Evolutionary conservation across 2,329 filamentous ascomycete genomes (phyloP).

Genomic region (Penicillium sp.): DNA sequence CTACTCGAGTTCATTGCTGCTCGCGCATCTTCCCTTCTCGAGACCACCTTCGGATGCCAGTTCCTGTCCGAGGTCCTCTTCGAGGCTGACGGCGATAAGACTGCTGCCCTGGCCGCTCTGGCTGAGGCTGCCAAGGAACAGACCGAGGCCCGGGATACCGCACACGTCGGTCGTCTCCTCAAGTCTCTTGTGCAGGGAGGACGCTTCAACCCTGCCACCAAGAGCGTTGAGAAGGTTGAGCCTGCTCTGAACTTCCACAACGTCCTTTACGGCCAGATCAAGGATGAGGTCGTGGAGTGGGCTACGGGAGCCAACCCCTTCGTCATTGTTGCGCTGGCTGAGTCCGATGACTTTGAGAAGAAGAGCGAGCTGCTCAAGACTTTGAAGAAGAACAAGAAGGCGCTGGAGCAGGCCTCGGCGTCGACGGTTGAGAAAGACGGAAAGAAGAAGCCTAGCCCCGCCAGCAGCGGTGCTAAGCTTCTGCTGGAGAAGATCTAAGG

Average conservation of each 20-base stretch:
- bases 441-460: slow-evolving; percentile 39
- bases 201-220: slow-evolving; percentile 74
- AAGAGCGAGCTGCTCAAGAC: slow-evolving; percentile 67
- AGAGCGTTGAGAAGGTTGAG: slow-evolving; percentile 69
- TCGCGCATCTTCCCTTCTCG: slow-evolving; percentile 67
- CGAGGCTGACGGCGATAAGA: slow-evolving; percentile 73
- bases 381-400: slow-evolving; percentile 72
- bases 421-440: slow-evolving; percentile 49
- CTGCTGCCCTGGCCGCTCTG: slow-evolving; percentile 69
- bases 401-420: slow-evolving; percentile 62
- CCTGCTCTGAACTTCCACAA: slow-evolving; percentile 80
- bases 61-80: slow-evolving; percentile 82
- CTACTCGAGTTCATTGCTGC: slow-evolving; percentile 73
- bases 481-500: slow-evolving; percentile 38
- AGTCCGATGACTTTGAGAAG: slow-evolving; percentile 70
- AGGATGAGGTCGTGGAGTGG: slow-evolving; percentile 75
- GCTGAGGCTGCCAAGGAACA: slow-evolving; percentile 50
- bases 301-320: slow-evolving; percentile 85
- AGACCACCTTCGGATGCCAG: slow-evolving; percentile 81
- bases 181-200: slow-evolving; percentile 91
- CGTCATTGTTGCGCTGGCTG: slow-evolving; percentile 77
- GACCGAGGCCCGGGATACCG: slow-evolving; percentile 59
- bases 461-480: slow-evolving; percentile 50
- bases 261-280: slow-evolving; percentile 78
- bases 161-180: slow-evolving; percentile 76